These are phyloP conservation scores for Hydnum rufescens DNA, from an alignment of 768 basidiomycete genomes.

Conservation along the genomic window DNA sequence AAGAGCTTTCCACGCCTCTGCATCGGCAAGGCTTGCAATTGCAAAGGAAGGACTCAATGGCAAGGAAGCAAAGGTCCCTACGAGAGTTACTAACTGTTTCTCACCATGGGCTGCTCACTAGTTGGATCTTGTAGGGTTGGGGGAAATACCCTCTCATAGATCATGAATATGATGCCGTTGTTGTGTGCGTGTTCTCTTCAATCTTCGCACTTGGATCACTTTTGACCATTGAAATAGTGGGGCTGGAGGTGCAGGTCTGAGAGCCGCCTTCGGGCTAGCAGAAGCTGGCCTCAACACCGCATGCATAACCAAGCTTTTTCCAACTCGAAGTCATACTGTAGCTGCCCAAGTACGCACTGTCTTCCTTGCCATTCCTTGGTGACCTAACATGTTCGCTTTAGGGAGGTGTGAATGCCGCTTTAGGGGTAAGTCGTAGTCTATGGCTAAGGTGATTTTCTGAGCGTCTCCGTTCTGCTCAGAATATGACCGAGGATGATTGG, in stretches of 20 bases:
- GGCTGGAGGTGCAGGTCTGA: slow-evolving; percentile 93
- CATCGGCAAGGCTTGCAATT: slow-evolving; percentile 37
- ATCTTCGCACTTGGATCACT: slow-evolving; percentile 10
- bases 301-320: slow-evolving; percentile 97
- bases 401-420: slow-evolving; percentile 97
- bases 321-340: slow-evolving; percentile 95
- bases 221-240: slow-evolving; percentile 32
- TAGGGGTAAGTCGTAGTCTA: slow-evolving; percentile 35
- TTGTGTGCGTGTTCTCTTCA: slow-evolving; percentile 57
- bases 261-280: slow-evolving; percentile 95
- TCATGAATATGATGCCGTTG: slow-evolving; percentile 97
- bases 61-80: slow-evolving; percentile 54
- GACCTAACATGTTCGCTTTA: slow-evolving; percentile 16
- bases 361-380: neutral
- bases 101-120: neutral
- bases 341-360: slow-evolving; percentile 61
- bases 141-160: slow-evolving; percentile 94
- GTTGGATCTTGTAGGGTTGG: slow-evolving; percentile 19
- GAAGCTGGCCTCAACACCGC: slow-evolving; percentile 98
- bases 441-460: neutral
- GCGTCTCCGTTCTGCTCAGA: slow-evolving; percentile 24
- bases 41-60: slow-evolving; percentile 61
- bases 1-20: slow-evolving; percentile 39
- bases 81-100: too few relatives aligned
- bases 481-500: slow-evolving; percentile 99